These are phyloP conservation scores for Aspergillus ellipticus DNA, from an alignment of 495 filamentous ascomycete genomes.

Conservation along the genomic window DNA sequence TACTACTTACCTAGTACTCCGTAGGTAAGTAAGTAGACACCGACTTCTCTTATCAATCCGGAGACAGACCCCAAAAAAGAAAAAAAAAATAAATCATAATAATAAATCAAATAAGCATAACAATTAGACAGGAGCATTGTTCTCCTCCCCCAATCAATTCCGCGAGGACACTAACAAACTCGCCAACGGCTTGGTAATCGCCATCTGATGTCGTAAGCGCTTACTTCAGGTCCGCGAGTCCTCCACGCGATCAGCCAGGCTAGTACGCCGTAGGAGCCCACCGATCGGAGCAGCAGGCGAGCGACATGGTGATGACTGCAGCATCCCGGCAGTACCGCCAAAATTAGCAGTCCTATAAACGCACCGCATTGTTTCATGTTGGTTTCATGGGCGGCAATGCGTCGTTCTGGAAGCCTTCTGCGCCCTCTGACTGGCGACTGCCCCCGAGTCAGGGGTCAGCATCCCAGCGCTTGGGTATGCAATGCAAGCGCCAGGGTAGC, in stretches of 20 bases:
- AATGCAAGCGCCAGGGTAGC: neutral
- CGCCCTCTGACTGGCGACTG: neutral
- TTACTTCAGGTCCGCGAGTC: neutral
- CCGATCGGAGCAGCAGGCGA: too few relatives aligned
- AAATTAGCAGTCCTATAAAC: neutral
- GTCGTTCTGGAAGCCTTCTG: slow-evolving; percentile 1
- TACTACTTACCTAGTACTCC: too few relatives aligned
- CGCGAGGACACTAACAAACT: neutral
- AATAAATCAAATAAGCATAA: neutral
- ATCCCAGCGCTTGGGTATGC: slow-evolving; percentile 2
- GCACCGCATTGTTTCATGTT: neutral
- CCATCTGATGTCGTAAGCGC: too few relatives aligned
- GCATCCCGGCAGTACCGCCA: neutral
- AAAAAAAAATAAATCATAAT: neutral
- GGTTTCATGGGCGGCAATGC: neutral
- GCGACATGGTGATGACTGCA: neutral
- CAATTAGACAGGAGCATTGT: neutral
- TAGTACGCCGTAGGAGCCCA: too few relatives aligned
- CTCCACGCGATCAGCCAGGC: too few relatives aligned
- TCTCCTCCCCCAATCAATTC: neutral
- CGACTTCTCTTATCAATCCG: neutral
- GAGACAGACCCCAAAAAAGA: neutral
- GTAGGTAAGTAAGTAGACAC: too few relatives aligned
- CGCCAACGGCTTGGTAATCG: neutral
- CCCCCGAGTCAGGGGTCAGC: neutral